Evolutionary conservation across 176 grass and related monocot species (phyloP), one percentile per base, ranked within the genome.

Genomic region (Pontederia crassipes): DNA sequence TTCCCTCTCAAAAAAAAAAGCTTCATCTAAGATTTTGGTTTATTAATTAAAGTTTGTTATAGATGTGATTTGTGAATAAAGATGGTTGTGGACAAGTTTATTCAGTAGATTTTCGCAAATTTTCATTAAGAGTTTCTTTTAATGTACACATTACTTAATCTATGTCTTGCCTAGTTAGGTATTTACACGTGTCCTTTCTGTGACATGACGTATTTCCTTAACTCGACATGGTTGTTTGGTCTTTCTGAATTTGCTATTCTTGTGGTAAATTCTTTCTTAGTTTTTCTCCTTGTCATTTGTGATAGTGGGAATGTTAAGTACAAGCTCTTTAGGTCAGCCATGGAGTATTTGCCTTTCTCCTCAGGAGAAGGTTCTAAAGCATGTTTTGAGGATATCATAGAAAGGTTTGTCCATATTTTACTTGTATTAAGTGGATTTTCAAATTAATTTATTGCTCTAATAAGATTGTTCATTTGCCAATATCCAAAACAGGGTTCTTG

Each of bases 351-450:
- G 64, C 83, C 92, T 17, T 97, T 97, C 73, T 83, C 83, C 17
- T 82, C 78, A 55, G 70, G 63, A 54, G 81, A 90, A 78, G 71
- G 45, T 32, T 82, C 75, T 28, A 88, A 82, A 56, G 81, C 86
- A 73, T 82, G 69, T 84, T 90, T 97, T 70, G 83, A 97, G 74
- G 92, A 97, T 51, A 90, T 97, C 54, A 82, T 97, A 73, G 92
- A 97, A 62, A 97, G 83, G 92, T 97, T 68, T 56, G 76, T 28
- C 82, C 51, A 73, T 70, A 61, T 60, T 48, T 14, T 49, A 4
- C 29, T 12, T 14, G 46, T 14, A 62, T 8, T 53, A 29, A 55
- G 67, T 83, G 63, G 27, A 10, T 68, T 76, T 69, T 57, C 9
- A 54, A 45, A 27, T 55, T 9, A 73, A 49, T 18, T 76, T 59